Base-by-base conservation (phyloP, 768 basidiomycete genomes). In the Rhodocollybia butyracea region DNA sequence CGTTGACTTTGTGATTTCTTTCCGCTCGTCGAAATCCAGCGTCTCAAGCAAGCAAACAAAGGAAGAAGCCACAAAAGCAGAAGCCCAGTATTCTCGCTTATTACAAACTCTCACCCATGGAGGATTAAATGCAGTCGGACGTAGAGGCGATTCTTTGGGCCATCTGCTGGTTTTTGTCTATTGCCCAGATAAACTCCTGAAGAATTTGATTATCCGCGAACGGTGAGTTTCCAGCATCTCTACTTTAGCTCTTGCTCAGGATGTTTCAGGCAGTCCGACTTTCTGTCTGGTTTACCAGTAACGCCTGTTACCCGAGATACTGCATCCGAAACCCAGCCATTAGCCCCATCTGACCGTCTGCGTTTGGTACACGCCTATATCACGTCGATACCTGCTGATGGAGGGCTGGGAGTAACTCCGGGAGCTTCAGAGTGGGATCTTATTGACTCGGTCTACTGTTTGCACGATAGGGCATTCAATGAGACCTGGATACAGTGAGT, bases 401-500 rank as follows among this genome's bases (percentile, higher is more conserved):
- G 91, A 10, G 94, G 94, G 4, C 80, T 96, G 2, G 93, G 91
- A 1, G 83, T 98, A 46, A 82, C 85, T 7, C 86, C 90, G 1
- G 83, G 81, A 13, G 76, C 83, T 22, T 70, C 78, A 13, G 81
- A 84, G 51, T 98, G 92, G 91, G 80, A 85, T 59, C 82, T 89
- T 47, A 80, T 97, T 7, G 85, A 91, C 61, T 84, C 85, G 21
- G 80, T 97, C 50, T 84, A 92, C 75, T 83, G 86, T 1, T 74
- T 98, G 7, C 96, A 98, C 63, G 88, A 98, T 68, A 81, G 83
- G 17, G 73, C 81, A 43, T 91, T 91, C 71, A 93, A 96, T 67
- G 79, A 87, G 8, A 62, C 71, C 1, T 95, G 94, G 94, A 78
- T 91, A 51, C 79, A 81, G n/a, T n/a, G n/a, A n/a, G n/a, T n/a